These are phyloP conservation scores for Volvox africanus DNA, from an alignment of 139 green algal genomes.

Conservation along the genomic window DNA sequence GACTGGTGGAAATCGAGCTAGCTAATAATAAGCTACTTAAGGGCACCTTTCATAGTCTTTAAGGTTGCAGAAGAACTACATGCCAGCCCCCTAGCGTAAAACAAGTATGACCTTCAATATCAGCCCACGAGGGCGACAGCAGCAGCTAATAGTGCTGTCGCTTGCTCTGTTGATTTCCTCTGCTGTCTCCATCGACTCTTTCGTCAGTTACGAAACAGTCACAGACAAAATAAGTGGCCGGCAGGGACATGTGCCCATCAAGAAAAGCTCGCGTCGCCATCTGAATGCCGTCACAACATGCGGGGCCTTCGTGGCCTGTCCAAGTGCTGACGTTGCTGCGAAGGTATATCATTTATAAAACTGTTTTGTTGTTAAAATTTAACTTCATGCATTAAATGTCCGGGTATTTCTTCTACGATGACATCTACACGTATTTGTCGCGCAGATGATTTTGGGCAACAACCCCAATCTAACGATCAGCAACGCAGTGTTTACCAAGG, in stretches of 20 bases:
- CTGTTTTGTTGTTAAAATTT: not conserved
- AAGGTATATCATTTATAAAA: not conserved
- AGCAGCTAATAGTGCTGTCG: no score
- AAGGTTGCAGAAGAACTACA: no score
- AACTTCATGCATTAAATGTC: not conserved
- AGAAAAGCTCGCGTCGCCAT: not conserved
- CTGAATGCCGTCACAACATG: not conserved
- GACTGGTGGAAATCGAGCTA: no score
- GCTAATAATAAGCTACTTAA: no score
- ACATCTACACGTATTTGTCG: not conserved
- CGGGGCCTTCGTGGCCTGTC: not conserved
- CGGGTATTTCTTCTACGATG: not conserved
- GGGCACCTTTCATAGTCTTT: no score
- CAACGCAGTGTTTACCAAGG: not conserved
- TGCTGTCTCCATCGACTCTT: not conserved
- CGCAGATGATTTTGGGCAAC: constrained; percentile 12
- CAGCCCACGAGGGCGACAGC: no score
- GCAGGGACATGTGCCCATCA: not conserved
- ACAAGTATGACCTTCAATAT: no score
- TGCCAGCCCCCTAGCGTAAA: no score
- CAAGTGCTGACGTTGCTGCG: not conserved
- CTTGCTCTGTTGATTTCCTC: no score
- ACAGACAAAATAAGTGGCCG: not conserved
- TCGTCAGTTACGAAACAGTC: not conserved
- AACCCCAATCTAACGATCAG: constrained; percentile 1